Percentiles rank a stretch among this genome's conserved stretches.
These are phyloP conservation scores for Tulasnella sp. DNA, from an alignment of 768 basidiomycete species.

Conservation along the genomic window DNA sequence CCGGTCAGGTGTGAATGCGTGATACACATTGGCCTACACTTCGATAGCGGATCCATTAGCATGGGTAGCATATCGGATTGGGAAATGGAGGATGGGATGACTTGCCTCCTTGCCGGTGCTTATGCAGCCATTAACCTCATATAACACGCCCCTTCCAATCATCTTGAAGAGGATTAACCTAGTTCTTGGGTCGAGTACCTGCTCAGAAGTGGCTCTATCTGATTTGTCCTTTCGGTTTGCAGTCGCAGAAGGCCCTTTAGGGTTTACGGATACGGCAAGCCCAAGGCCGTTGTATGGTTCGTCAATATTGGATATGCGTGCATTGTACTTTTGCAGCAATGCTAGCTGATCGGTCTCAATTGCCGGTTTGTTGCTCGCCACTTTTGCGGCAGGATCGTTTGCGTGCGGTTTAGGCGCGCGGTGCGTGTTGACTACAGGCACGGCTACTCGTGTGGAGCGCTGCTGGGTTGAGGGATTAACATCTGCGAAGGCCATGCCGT, in stretches of 20 bases:
- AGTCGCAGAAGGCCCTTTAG: constrained; percentile 80
- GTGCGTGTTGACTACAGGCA: constrained; percentile 65
- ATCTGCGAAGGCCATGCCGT: constrained; percentile 39
- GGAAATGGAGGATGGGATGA: too few species aligned
- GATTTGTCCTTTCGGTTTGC: constrained; percentile 91
- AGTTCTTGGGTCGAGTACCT: constrained; percentile 94
- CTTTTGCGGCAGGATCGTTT: constrained; percentile 19
- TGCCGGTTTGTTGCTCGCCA: constrained; percentile 1
- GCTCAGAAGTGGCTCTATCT: constrained; percentile 92
- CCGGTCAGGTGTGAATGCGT: constrained; percentile 48
- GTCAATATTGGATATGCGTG: constrained; percentile 62
- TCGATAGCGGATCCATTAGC: too few species aligned
- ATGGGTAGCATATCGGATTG: too few species aligned
- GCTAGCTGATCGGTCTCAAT: constrained; percentile 54
- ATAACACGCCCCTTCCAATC: constrained; percentile 78
- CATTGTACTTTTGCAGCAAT: constrained; percentile 62
- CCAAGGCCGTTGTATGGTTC: constrained; percentile 46
- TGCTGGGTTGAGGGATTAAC: constrained; percentile 23
- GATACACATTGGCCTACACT: constrained; percentile 88
- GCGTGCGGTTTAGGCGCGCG: constrained; percentile 26
- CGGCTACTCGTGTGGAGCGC: constrained; percentile 46
- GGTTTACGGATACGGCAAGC: constrained; percentile 49
- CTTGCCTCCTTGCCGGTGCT: constrained; percentile 94
- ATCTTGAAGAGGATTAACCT: constrained; percentile 90
- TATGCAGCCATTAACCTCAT: constrained; percentile 89